Conservation (phyloP, 305 asterid genomes). For the Fraxinus baroniana region DNA sequence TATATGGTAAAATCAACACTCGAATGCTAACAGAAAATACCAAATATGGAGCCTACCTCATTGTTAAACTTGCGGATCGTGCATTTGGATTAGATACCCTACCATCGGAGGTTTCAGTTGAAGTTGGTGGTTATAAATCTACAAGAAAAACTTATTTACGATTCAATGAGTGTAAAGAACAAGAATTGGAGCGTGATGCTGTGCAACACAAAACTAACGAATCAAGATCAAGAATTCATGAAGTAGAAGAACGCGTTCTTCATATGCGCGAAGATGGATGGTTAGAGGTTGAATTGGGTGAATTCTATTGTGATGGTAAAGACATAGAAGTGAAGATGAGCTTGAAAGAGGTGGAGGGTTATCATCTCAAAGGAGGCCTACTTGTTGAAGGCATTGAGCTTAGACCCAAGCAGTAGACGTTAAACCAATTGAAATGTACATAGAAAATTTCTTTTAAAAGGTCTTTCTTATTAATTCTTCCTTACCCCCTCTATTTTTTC, state of each 20-base stretch:
- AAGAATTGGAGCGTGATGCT: constrained; percentile 4
- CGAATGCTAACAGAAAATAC: constrained; percentile 51
- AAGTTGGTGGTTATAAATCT: constrained; percentile 32
- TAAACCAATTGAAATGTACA: not conserved
- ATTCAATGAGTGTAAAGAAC: not conserved
- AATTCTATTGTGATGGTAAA: constrained; percentile 42
- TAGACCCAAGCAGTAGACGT: constrained; percentile 40
- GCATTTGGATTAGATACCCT: constrained; percentile 54
- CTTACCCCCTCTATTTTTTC: not conserved
- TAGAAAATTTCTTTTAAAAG: not conserved
- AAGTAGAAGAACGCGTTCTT: constrained; percentile 19
- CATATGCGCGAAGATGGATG: constrained; percentile 56
- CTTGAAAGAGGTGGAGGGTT: constrained; percentile 53
- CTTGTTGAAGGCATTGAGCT: constrained; percentile 73
- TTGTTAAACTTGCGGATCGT: constrained; percentile 44
- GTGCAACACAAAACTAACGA: not conserved
- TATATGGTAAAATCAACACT: constrained; percentile 41
- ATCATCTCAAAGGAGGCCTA: constrained; percentile 64
- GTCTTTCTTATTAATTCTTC: not conserved
- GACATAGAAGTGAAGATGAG: constrained; percentile 50
- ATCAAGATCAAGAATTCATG: constrained; percentile 10
- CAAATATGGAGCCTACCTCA: constrained; percentile 53
- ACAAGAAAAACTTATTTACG: constrained; percentile 27
- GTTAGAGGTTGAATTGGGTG: constrained; percentile 71
- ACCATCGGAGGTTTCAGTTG: constrained; percentile 47